Evolutionary conservation across 2,329 filamentous ascomycete genomes (phyloP), one percentile per base, ranked within the genome.

Genomic region (Venturia carpophila): DNA sequence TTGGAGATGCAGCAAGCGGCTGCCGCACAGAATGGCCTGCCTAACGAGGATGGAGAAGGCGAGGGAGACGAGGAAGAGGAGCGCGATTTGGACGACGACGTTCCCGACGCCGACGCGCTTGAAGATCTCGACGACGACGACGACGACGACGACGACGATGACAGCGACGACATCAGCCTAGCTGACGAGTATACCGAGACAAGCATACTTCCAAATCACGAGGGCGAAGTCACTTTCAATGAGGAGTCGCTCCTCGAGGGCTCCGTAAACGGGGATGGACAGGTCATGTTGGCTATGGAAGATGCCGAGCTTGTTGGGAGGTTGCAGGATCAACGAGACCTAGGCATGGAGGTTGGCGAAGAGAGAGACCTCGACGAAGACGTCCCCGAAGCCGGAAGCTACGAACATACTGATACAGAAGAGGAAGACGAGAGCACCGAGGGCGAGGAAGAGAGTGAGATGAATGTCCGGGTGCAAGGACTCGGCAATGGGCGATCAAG

Each of bases 1-100:
- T 83, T 89, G 71, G 91, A 95, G 72, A 81, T 95, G 55, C 89
- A 88, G 45, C 78, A 78, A 13, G 77, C 76, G 63, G 78, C 80
- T 27, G 85, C 90, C 70, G 84, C 85, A 0, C 86, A 85, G 70
- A 83, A 82, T 58, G 52, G 52, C 27, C 27, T 58, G 30, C 52
- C 52, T 6, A 37, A 37, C 9, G 70, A 70, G 47, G 67, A 69
- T 27, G 72, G 70, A 49, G 75, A 74, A 1, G 72, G 71, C 34
- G 75, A 69, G 19, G 80, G 78, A 19, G 77, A 74, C 7, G 73
- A 73, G 67, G 76, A 73, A 58, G 69, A 69, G 43, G 75, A 76
- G 64, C 66, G 71, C n/a, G 77, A 78, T 69, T 70, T 76, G 60
- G 73, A 77, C 69, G 77, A 76, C 67, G 73, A 79, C 65, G 73